A percentile compares a stretch with the other conserved stretches of the same genome.
phyloP scores from a whole-genome alignment of 2,329 filamentous ascomycete genomes.

The Cytospora piceicola region DNA sequence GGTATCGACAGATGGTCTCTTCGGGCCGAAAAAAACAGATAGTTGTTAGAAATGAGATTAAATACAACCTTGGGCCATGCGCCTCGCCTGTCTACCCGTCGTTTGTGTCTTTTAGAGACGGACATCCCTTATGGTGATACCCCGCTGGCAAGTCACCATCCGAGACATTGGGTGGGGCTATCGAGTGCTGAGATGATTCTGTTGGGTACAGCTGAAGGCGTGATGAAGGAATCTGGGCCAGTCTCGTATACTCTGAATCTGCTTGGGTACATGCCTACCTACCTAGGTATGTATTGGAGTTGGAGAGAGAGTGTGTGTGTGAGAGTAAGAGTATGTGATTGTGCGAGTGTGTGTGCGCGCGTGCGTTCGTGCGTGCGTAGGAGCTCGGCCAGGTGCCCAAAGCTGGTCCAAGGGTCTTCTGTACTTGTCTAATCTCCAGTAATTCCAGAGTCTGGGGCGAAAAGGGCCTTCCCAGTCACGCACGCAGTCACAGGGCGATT shows the following conservation, averaged over 20 bases:
- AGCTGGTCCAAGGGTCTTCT: background rate
- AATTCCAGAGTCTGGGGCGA: background rate
- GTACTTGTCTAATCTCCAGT: background rate
- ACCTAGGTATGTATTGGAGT: background rate
- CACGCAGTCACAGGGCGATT: background rate
- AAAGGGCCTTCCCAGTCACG: background rate
- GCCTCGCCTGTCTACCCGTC: conserved; percentile 4
- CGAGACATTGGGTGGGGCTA: conserved; percentile 15
- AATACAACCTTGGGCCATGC: background rate
- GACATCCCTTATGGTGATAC: background rate
- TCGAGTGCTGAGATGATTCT: background rate
- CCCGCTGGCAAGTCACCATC: conserved; percentile 8
- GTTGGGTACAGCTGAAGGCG: background rate
- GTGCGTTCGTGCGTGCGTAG: background rate
- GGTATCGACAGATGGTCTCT: no score
- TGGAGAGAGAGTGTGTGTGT: background rate
- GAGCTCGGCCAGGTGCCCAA: background rate
- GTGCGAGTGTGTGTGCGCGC: background rate
- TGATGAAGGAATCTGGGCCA: background rate
- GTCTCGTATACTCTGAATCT: background rate
- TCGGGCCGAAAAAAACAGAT: background rate
- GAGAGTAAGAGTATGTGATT: background rate
- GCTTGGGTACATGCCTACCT: background rate
- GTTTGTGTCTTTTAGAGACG: background rate
- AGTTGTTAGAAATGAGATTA: background rate